These are phyloP conservation scores for Saccharomycopsis javanensis DNA, from an alignment of 805 yeast genomes.

Conservation along the genomic window DNA sequence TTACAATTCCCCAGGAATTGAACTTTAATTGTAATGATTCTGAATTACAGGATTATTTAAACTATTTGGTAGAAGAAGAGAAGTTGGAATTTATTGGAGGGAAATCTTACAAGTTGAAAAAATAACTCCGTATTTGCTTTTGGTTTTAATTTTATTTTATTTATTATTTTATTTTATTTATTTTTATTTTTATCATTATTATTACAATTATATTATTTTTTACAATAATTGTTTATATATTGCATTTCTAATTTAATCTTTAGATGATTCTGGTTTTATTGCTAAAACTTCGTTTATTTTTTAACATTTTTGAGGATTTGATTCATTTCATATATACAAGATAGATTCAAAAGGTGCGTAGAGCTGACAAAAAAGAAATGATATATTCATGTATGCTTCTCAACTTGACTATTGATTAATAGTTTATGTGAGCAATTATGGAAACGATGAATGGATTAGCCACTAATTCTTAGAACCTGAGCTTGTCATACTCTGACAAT, in stretches of 20 bases:
- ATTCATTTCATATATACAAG: background rate
- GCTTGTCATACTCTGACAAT: too few species aligned
- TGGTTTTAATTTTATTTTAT: background rate
- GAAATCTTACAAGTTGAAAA: slow-evolving; percentile 12
- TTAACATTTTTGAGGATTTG: background rate
- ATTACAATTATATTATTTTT: too few species aligned
- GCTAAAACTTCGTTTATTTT: background rate
- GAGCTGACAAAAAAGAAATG: background rate
- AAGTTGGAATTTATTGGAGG: slow-evolving; percentile 24
- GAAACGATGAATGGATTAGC: too few species aligned
- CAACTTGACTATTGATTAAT: too few species aligned
- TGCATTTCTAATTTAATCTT: background rate
- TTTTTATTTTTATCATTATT: background rate
- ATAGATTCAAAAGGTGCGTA: background rate
- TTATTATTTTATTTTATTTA: background rate
- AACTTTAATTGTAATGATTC: slow-evolving; percentile 29
- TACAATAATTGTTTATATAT: too few species aligned
- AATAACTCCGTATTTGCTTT: background rate
- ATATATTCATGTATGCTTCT: background rate
- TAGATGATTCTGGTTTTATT: too few species aligned
- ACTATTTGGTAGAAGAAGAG: slow-evolving; percentile 36
- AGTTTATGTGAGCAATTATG: background rate
- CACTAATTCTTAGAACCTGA: too few species aligned
- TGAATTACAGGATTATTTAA: slow-evolving; percentile 35
- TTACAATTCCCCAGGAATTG: slow-evolving; percentile 46